Percentiles rank a stretch among this genome's conserved stretches.
Evolutionary conservation across 805 yeast species (phyloP).

Genomic region (Candida dajiaensis): DNA sequence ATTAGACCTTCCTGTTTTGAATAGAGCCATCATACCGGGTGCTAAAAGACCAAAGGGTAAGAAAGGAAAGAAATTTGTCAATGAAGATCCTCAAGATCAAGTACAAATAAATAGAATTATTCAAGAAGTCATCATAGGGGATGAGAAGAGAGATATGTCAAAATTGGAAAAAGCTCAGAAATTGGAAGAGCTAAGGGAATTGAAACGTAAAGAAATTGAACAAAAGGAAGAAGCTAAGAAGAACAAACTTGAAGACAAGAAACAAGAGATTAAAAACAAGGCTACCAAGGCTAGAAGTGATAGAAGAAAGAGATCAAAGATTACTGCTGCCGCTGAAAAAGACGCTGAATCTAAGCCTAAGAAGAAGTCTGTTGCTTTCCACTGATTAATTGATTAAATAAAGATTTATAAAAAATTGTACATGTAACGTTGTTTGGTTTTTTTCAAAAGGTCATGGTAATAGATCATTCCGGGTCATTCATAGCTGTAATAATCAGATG

Average conservation of each 20-base stretch:
- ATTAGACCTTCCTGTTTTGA: constrained; percentile 70
- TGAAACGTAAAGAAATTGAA: constrained; percentile 83
- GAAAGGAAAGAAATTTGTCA: constrained; percentile 78
- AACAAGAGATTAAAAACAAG: constrained; percentile 67
- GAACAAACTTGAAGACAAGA: constrained; percentile 67
- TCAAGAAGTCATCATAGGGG: constrained; percentile 73
- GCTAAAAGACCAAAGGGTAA: constrained; percentile 72
- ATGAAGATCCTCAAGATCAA: constrained; percentile 50
- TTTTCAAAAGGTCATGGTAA: not conserved
- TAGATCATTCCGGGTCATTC: not conserved
- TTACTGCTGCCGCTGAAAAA: constrained; percentile 18
- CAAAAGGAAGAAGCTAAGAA: constrained; percentile 68
- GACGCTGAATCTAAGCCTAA: constrained; percentile 19
- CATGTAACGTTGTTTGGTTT: not conserved
- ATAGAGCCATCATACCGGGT: constrained; percentile 84
- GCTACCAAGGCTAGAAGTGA: constrained; percentile 62
- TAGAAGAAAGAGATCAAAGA: constrained; percentile 52
- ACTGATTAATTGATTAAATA: constrained; percentile 20
- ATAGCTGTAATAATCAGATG: not conserved
- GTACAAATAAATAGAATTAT: constrained; percentile 62
- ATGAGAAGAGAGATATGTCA: constrained; percentile 75
- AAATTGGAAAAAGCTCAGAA: constrained; percentile 86
- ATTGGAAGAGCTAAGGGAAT: constrained; percentile 82
- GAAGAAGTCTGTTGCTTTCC: constrained; percentile 45
- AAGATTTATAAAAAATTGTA: not conserved